Conservation (phyloP, 495 filamentous ascomycete species). For the Recurvomyces mirabilis region DNA sequence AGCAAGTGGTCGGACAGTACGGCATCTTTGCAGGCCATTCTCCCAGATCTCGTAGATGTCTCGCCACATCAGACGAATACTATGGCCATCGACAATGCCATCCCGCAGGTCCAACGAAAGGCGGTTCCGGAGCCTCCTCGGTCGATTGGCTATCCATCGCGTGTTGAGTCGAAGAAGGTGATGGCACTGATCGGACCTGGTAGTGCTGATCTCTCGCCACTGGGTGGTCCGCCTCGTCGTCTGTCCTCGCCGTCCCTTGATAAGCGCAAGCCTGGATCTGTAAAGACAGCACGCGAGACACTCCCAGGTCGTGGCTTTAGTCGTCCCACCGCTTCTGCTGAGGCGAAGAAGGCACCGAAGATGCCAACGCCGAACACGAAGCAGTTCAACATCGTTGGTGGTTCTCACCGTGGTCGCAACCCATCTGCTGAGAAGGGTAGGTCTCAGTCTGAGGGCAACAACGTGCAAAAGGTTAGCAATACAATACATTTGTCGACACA, state of each 20-base stretch:
- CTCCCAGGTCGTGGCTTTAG: slow-evolving; percentile 5
- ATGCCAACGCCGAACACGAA: slow-evolving; percentile 8
- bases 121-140: background rate
- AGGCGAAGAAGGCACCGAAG: slow-evolving; percentile 11
- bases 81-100: too few species aligned
- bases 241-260: slow-evolving; percentile 9
- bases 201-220: background rate
- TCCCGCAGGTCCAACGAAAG: background rate
- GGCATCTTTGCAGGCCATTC: slow-evolving; percentile 4
- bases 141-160: slow-evolving; percentile 19
- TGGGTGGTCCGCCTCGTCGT: background rate
- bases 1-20: slow-evolving; percentile 21
- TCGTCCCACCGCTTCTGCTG: slow-evolving; percentile 6
- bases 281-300: slow-evolving; percentile 7
- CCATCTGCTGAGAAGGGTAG: background rate
- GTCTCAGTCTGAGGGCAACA: background rate
- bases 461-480: background rate
- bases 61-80: background rate
- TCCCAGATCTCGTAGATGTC: background rate
- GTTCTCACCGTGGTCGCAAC: slow-evolving; percentile 3
- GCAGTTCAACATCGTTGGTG: background rate
- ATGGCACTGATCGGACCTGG: slow-evolving; percentile 5
- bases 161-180: slow-evolving; percentile 4
- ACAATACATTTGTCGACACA: background rate
- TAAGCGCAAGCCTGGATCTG: slow-evolving; percentile 13